These are phyloP conservation scores for Thuja plicata DNA, from an alignment of 83 land plant species.

Conservation along the genomic window DNA sequence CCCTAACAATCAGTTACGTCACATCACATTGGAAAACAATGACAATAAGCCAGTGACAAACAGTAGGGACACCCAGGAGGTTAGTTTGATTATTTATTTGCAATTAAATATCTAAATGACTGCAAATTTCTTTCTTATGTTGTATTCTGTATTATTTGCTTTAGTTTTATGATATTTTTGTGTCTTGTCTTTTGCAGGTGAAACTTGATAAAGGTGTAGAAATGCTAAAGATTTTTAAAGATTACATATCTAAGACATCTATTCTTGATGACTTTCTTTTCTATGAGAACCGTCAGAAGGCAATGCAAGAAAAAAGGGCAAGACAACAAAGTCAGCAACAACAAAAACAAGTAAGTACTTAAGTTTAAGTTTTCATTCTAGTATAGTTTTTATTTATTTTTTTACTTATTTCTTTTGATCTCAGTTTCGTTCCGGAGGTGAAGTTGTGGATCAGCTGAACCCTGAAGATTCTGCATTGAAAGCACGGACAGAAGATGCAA, in stretches of 20 bases:
- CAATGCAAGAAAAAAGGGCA: conserved; percentile 52
- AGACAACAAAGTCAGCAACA: conserved; percentile 27
- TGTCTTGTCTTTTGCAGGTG: conserved; percentile 33
- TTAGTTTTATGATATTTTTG: neutral
- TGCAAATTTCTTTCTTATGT: neutral
- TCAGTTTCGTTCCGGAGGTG: neutral
- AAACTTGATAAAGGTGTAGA: conserved; percentile 58
- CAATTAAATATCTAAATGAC: neutral
- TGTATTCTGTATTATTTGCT: neutral
- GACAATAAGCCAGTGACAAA: conserved; percentile 95
- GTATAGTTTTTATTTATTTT: neutral
- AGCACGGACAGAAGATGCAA: neutral
- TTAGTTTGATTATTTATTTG: conserved; percentile 22
- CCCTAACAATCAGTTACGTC: conserved; percentile 77
- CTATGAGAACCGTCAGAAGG: conserved; percentile 55
- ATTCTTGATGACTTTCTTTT: conserved; percentile 64
- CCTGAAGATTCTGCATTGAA: conserved; percentile 6
- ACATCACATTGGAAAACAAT: conserved; percentile 80
- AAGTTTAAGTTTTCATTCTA: neutral
- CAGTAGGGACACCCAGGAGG: conserved; percentile 96
- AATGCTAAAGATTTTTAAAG: conserved; percentile 60
- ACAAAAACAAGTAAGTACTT: conserved; percentile 10
- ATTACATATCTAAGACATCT: conserved; percentile 35
- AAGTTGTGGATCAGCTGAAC: neutral
- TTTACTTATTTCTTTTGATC: neutral